phyloP scores from a whole-genome alignment of 441 rosid genomes.

The Macaranga tanarius region DNA sequence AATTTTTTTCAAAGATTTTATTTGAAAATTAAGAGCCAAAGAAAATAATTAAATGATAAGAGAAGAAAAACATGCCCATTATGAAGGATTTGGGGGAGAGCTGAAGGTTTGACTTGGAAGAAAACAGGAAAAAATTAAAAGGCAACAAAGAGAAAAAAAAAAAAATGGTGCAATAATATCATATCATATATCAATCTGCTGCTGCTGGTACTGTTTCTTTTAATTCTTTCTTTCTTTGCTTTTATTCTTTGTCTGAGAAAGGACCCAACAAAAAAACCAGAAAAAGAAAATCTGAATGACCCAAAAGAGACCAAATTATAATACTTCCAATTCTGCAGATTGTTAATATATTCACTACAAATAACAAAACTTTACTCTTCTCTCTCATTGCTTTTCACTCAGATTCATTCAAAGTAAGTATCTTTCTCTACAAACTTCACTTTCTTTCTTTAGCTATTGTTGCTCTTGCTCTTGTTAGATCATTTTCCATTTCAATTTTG shows the following conservation, averaged over 20 bases:
- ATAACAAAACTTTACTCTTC: constrained; percentile 20
- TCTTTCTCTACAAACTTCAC: constrained; percentile 23
- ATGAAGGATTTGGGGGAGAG: background rate
- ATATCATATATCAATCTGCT: too few relatives aligned
- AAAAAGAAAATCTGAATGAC: background rate
- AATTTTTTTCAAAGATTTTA: too few relatives aligned
- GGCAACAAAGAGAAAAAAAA: background rate
- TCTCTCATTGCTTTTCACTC: constrained; percentile 28
- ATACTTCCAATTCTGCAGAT: constrained; percentile 9
- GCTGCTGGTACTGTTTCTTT: background rate
- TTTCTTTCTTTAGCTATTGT: constrained; percentile 22
- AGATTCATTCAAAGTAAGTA: constrained; percentile 41
- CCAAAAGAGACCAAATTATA: constrained; percentile 19
- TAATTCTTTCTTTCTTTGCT: background rate
- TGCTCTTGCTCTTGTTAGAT: constrained; percentile 32
- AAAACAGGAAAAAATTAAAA: constrained; percentile 12
- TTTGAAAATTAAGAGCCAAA: constrained; percentile 8
- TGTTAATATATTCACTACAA: constrained; percentile 5
- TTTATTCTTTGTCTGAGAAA: constrained; percentile 6
- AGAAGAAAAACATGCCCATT: constrained; percentile 10
- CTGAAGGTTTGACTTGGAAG: constrained; percentile 26
- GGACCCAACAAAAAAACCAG: constrained; percentile 7
- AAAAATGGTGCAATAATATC: too few relatives aligned
- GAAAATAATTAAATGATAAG: constrained; percentile 3
- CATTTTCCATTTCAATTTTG: constrained; percentile 31